Evolutionary conservation across 2,329 filamentous ascomycete genomes (phyloP).

Genomic region (Chrysosporium queenslandicum): DNA sequence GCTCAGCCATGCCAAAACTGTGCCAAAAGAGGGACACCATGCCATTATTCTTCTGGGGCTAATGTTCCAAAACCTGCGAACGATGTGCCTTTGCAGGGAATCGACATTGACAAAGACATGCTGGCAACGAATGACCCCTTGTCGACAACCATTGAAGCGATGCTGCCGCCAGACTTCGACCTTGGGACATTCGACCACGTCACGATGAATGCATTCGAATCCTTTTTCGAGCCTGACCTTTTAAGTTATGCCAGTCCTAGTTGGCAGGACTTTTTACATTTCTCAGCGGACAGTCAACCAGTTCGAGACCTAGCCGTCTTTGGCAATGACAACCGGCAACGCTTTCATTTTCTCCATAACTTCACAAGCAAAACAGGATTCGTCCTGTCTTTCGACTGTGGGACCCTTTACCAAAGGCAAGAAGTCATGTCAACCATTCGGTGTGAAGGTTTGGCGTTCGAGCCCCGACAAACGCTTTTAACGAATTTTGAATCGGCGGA

Average conservation of each 20-base stretch:
- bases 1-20: slow-evolving; percentile 1
- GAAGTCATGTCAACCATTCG: slow-evolving; percentile 17
- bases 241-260: background rate
- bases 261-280: slow-evolving; percentile 1
- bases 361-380: slow-evolving; percentile 33
- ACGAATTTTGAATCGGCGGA: slow-evolving; percentile 11
- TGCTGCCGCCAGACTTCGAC: background rate
- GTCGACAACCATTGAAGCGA: background rate
- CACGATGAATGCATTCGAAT: background rate
- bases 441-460: background rate
- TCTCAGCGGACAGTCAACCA: background rate
- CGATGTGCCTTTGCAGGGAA: background rate
- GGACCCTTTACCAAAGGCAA: slow-evolving; percentile 26
- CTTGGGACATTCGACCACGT: background rate
- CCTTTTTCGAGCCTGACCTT: slow-evolving; percentile 2
- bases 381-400: slow-evolving; percentile 31
- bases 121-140: background rate
- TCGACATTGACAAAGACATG: background rate
- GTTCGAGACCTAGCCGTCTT: background rate
- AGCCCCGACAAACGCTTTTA: background rate
- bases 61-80: background rate
- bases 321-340: background rate
- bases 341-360: slow-evolving; percentile 25
- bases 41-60: background rate
- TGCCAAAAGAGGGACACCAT: background rate